These are phyloP conservation scores for Tricholoma flavovirens DNA, from an alignment of 768 basidiomycete species.

Conservation along the genomic window DNA sequence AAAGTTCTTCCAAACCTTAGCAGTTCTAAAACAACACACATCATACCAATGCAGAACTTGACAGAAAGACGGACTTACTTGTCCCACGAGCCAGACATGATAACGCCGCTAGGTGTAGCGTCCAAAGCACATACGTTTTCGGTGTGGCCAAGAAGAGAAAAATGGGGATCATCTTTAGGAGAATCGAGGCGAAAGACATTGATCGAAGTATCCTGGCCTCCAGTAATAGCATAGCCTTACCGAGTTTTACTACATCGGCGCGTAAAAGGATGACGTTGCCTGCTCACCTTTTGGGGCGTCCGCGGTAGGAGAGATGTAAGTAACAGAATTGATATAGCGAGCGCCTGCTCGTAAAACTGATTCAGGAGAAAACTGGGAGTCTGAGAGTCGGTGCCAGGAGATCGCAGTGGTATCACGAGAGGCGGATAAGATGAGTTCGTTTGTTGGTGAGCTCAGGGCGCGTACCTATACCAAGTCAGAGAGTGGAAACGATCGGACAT, in stretches of 20 bases:
- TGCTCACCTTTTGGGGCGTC: slow-evolving; percentile 65
- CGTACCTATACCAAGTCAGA: slow-evolving; percentile 58
- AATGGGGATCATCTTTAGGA: slow-evolving; percentile 66
- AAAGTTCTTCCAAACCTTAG: slow-evolving; percentile 89
- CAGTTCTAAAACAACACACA: slow-evolving; percentile 52
- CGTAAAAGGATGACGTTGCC: slow-evolving; percentile 12
- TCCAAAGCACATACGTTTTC: slow-evolving; percentile 88
- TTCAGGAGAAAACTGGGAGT: slow-evolving; percentile 47
- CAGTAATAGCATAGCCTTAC: slow-evolving; percentile 79
- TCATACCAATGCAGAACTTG: slow-evolving; percentile 1
- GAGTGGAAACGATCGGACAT: slow-evolving; percentile 7
- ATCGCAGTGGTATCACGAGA: slow-evolving; percentile 92
- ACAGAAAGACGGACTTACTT: slow-evolving; percentile 46
- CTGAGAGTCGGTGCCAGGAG: slow-evolving; percentile 61
- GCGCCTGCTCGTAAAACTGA: slow-evolving; percentile 58
- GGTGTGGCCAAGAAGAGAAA: slow-evolving; percentile 81
- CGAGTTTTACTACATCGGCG: slow-evolving; percentile 16
- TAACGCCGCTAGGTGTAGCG: slow-evolving; percentile 59
- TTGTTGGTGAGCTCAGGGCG: slow-evolving; percentile 68
- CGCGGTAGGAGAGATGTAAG: slow-evolving; percentile 65
- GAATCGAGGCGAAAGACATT: slow-evolving; percentile 67
- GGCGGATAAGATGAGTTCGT: slow-evolving; percentile 78
- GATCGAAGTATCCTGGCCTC: slow-evolving; percentile 85
- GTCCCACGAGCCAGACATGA: slow-evolving; percentile 97
- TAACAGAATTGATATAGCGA: slow-evolving; percentile 76